Percentiles rank a stretch among this genome's conserved stretches.
Evolutionary conservation across 257 asterid species (phyloP).

Genomic region (Henckelia pumila): DNA sequence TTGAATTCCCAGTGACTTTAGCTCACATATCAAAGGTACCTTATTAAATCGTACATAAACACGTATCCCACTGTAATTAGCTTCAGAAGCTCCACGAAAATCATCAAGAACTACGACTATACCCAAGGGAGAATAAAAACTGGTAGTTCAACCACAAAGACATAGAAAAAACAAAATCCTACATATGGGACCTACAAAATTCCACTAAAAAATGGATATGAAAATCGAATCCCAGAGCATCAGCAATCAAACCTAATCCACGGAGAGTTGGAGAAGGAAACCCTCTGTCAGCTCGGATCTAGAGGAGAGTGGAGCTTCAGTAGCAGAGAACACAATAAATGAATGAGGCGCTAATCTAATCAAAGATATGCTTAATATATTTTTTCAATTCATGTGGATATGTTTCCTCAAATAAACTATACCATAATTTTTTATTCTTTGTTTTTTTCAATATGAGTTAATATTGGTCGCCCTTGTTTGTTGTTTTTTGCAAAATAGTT

Average conservation of each 20-base stretch:
- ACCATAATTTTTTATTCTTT: too few relatives aligned
- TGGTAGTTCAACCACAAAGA: constrained; percentile 28
- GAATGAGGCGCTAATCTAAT: too few relatives aligned
- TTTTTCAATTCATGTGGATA: too few relatives aligned
- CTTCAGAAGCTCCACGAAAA: constrained; percentile 22
- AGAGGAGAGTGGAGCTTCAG: constrained; percentile 27
- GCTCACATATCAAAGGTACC: constrained; percentile 13
- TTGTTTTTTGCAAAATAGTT: too few relatives aligned
- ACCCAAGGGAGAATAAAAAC: constrained; percentile 19
- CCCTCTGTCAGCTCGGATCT: constrained; percentile 58
- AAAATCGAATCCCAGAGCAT: constrained; percentile 27
- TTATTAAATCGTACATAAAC: too few relatives aligned
- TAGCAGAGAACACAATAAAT: background rate
- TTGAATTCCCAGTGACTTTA: constrained; percentile 33
- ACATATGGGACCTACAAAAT: constrained; percentile 12
- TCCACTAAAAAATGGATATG: constrained; percentile 12
- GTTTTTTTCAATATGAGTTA: too few relatives aligned
- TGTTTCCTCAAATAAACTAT: too few relatives aligned
- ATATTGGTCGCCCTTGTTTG: too few relatives aligned
- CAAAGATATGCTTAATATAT: too few relatives aligned
- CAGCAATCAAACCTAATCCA: constrained; percentile 19
- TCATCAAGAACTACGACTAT: constrained; percentile 26
- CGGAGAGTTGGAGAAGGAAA: constrained; percentile 22
- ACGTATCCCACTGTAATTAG: constrained; percentile 18
- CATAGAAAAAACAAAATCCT: constrained; percentile 27